phyloP scores from a whole-genome alignment of 345 rosid species.

The Geranium brycei region DNA sequence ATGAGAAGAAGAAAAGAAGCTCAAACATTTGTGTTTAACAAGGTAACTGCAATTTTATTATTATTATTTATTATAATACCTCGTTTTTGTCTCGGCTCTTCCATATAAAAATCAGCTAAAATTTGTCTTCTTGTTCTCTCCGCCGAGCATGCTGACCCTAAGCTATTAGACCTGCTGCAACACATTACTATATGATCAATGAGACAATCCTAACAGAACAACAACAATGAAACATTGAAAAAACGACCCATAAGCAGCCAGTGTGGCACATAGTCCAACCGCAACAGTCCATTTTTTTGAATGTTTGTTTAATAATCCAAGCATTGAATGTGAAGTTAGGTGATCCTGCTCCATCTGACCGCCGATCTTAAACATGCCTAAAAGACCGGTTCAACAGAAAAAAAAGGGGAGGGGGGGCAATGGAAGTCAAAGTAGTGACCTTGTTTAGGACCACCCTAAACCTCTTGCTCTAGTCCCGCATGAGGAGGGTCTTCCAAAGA shows the following conservation, averaged over 20 bases:
- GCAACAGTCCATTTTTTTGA: background rate
- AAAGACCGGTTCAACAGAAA: background rate
- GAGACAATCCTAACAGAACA: background rate
- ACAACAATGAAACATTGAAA: too few relatives aligned
- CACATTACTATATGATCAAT: background rate
- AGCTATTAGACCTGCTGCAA: background rate
- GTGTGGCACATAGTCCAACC: background rate
- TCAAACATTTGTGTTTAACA: too few relatives aligned
- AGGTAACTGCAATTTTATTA: too few relatives aligned
- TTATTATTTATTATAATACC: too few relatives aligned
- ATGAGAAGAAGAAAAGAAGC: too few relatives aligned
- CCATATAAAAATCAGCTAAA: too few relatives aligned
- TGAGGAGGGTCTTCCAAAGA: too few relatives aligned
- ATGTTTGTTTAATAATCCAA: background rate
- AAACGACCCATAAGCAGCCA: background rate
- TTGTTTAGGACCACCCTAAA: too few relatives aligned
- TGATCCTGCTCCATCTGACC: too few relatives aligned
- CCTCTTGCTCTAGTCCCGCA: too few relatives aligned
- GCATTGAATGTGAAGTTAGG: background rate
- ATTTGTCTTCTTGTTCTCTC: background rate
- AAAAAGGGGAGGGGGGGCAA: background rate
- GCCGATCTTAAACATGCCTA: too few relatives aligned
- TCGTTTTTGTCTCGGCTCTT: too few relatives aligned
- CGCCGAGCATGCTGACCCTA: background rate
- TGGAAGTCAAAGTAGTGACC: background rate